Evolutionary conservation across 1,139 yeast genomes (phyloP), one percentile per base, ranked within the genome.

Genomic region (Pichia sp.): DNA sequence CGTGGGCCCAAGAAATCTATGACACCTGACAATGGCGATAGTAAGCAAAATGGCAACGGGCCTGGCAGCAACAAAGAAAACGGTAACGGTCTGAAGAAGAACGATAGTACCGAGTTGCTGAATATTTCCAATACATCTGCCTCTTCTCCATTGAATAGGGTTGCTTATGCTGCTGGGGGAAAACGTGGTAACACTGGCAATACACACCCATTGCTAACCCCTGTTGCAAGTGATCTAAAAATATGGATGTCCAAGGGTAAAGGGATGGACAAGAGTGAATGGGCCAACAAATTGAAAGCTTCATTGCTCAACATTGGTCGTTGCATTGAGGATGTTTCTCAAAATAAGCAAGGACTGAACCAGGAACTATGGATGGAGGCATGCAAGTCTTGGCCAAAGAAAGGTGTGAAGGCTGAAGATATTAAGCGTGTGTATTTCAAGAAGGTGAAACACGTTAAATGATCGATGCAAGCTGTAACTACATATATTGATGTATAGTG

Each of bases 321-420:
- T 59, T 85, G 80, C 62, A 89, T 90, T 60, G 77, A 72, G 49
- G 64, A 67, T 47, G 67, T 69, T 6, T 59, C 66, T 1, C 61
- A 65, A 16, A 72, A 70, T 19, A 68, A 71, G 50, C 74, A 70
- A 36, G 79, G 75, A 62, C 62, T 76, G 50, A 74, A 77, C 59
- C 84, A 81, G 67, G 97, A 92, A 64, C 74, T 93, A 57, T 93
- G 99, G 99, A 81, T 89, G 29, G 89, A 87, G 70, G 95, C 97
- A 8, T 80, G 95, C 42, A 80, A 82, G 58, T 93, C 87, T 69
- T 93, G 99, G 99, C 99, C 99, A 1, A 67, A 66, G 50, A 89
- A 85, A 2, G 82, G 83, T 60, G 98, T 87, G n/a, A 84, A 89
- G 45, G 87, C 96, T 57, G 75, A 78, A 49, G 87, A 87, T 72